Evolutionary conservation across 1,139 yeast species (phyloP).

Genomic region (Magnusiomyces paraingens): DNA sequence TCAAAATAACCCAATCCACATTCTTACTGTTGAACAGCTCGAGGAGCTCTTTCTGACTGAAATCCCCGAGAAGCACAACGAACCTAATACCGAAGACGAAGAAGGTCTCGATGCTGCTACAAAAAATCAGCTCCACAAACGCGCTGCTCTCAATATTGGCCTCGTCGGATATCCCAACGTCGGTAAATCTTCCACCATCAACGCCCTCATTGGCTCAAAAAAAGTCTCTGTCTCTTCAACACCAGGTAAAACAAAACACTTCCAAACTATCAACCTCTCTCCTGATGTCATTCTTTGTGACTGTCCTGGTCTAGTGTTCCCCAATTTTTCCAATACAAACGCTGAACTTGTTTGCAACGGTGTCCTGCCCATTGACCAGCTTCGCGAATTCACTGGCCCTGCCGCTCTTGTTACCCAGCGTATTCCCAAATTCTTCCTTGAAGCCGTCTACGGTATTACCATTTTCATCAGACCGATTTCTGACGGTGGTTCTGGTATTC

Average conservation of each 20-base stretch:
- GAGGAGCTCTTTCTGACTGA: conserved; percentile 72
- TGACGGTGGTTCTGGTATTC: conserved; percentile 86
- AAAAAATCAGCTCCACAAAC: conserved; percentile 40
- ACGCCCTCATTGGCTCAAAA: conserved; percentile 91
- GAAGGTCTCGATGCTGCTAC: conserved; percentile 10
- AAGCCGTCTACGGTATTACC: conserved; percentile 90
- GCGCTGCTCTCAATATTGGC: conserved; percentile 68
- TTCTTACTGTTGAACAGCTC: conserved; percentile 75
- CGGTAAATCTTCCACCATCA: conserved; percentile 94
- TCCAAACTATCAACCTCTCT: conserved; percentile 88
- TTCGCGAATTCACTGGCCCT: conserved; percentile 93
- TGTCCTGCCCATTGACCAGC: conserved; percentile 94
- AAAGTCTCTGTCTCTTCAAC: conserved; percentile 96
- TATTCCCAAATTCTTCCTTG: conserved; percentile 81
- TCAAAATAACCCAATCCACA: conserved; percentile 48
- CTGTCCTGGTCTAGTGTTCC: conserved; percentile 99
- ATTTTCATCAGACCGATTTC: conserved; percentile 65
- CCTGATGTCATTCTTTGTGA: conserved; percentile 85
- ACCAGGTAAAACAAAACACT: conserved; percentile 98
- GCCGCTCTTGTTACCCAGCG: conserved; percentile 77
- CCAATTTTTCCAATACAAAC: conserved; percentile 93
- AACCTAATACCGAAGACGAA: conserved; percentile 18
- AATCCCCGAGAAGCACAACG: conserved; percentile 62
- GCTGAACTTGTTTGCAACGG: conserved; percentile 98
- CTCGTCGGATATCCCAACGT: conserved; percentile 90